Base-by-base conservation (phyloP, 225 moss, liverwort and hornwort genomes). In the Lunularia cruciata region DNA sequence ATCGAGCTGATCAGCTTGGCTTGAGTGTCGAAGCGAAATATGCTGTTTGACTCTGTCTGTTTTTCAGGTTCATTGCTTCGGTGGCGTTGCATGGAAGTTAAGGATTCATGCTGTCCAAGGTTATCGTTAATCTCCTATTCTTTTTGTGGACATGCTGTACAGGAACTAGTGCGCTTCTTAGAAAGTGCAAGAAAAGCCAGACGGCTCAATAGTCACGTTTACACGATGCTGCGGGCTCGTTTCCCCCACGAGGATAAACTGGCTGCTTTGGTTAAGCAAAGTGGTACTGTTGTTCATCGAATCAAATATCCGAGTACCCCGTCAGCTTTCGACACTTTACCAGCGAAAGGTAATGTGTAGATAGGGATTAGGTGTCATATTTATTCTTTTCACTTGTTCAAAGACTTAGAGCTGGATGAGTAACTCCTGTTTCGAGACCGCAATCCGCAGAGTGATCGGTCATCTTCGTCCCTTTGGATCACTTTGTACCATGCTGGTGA, bases 181-280 rank as follows among this genome's bases (percentile, higher is more conserved):
- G 88, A 87, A 53, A 89, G 81, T 80, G 95, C 88, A 40, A 90
- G 88, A 52, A 95, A 87, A 79, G 87, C 86, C 18, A 85, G 88
- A 70, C 86, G 95, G 74, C 88, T 95, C 27, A 95, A 95, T 68
- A 85, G 88, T 73, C 86, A 95, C 62, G 88, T 95, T 18, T 88
- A 92, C 70, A 92, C 95, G 22, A 86, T 92, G 72, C 75, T 95
- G 62, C 83, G 95, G 35, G 92, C 92, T 12, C 86, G 92, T 49
- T 86, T 89, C 63, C 95, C 92, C 19, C 88, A 90, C 37, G 87
- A 87, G 39, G 92, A 92, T 42, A 88, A 86, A 56, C 76, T 87
- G 65, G 90, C 95, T 27, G 85, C 85, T 30, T 83, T 95, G 85
- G 81, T 90, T 26, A 95, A 95, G 70, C 95, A 92, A 71, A 95